Evolutionary conservation across 176 grass and related monocot species (phyloP), one percentile per base, ranked within the genome.

Genomic region (Bonia amplexicaulis): DNA sequence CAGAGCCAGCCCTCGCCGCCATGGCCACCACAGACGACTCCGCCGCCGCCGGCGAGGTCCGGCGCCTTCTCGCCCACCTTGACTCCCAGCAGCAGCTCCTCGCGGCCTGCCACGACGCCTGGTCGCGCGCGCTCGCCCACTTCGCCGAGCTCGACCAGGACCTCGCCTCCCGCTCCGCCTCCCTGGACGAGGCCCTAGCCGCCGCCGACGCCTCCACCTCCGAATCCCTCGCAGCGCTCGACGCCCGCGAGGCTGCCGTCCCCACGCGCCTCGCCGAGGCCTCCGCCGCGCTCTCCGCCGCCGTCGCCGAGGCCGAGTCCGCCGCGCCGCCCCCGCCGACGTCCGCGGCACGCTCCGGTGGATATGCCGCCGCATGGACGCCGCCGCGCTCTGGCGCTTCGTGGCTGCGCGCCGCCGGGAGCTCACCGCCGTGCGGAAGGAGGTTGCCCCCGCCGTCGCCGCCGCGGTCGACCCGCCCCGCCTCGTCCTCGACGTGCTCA

Each of bases 311-410:
- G 63, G 70, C 84, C 6, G 80, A 85, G 46, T 90, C 91, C 23
- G 31, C 74, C 9, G 69, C 79, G 42, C 82, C 88, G 25, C 78
- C 85, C 1, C 77, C 85, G 19, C 79, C 11, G 87, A 92, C 85
- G 27, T 92, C 57, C 80, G 74, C 4, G 84, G 86, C 33, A 69
- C 90, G 57, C 90, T 97, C 66, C 85, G 84, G 42, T 97, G 95
- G 92, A 88, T 93, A 6, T 90, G 90, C 81, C 90, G 86, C 80
- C 90, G 92, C 20, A 94, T 97, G 92, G 94, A 97, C 48, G 83
- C 92, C 7, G 9, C 83, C 4, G 81, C 87, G 9, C 80, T 97
- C 29, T 94, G 90, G 94, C 77, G 90, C 10, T 90, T 92, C 71
- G 80, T 92, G 77, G 75, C 64, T 3, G 74, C 88, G 40, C 90